A percentile compares a stretch with the other conserved stretches of the same genome.
Evolutionary conservation across 257 asterid genomes (phyloP).

Genomic region (Penstemon eatonii): DNA sequence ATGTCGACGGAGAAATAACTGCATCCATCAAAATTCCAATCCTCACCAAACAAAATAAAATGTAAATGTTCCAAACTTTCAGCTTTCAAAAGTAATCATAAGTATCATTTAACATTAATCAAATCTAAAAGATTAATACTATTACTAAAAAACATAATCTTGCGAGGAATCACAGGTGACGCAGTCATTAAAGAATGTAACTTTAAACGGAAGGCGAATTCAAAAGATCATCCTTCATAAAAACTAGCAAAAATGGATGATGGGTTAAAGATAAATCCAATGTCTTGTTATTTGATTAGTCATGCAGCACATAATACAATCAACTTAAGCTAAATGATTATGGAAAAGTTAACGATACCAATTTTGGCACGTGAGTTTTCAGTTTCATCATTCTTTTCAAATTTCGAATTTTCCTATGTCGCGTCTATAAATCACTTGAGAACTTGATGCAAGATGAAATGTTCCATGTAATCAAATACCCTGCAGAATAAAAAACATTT

Average conservation of each 20-base stretch:
- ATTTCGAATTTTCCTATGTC: neutral
- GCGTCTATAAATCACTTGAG: neutral
- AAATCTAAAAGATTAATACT: too few relatives aligned
- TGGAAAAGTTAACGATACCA: conserved; percentile 16
- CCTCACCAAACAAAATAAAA: too few relatives aligned
- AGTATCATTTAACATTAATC: too few relatives aligned
- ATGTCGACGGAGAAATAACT: too few relatives aligned
- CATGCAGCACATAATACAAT: neutral
- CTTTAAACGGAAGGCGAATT: conserved; percentile 10
- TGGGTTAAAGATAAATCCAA: conserved; percentile 16
- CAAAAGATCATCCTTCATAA: conserved; percentile 1
- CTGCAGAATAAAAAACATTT: conserved; percentile 23
- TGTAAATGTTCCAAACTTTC: too few relatives aligned
- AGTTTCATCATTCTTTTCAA: conserved; percentile 4
- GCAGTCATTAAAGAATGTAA: neutral
- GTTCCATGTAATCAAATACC: conserved; percentile 10
- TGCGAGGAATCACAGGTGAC: neutral
- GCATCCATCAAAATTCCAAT: too few relatives aligned
- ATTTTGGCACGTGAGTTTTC: neutral
- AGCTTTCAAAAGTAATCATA: too few relatives aligned
- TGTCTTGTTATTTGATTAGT: conserved; percentile 5
- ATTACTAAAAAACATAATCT: too few relatives aligned
- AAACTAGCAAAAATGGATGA: neutral
- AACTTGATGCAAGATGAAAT: conserved; percentile 12
- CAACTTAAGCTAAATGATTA: neutral